Percentiles rank a stretch among this genome's conserved stretches.
Conservation (phyloP, 768 basidiomycete genomes). For the Lactifluus subvellereus region DNA sequence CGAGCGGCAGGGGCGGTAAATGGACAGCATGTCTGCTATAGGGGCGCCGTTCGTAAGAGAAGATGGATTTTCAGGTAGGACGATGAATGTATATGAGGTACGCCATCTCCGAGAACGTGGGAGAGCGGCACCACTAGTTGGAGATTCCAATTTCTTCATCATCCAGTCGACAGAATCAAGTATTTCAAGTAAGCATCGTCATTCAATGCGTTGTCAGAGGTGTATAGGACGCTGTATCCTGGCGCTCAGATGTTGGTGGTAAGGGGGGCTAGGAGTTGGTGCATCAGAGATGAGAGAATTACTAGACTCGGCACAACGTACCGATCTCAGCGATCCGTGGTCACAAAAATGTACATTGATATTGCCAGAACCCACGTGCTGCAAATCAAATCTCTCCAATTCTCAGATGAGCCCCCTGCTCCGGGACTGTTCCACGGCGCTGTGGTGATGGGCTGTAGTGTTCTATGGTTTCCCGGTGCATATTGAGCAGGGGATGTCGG, state of each 20-base stretch:
- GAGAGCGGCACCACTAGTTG: constrained; percentile 7
- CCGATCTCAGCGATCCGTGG: no score
- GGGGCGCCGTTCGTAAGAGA: background rate
- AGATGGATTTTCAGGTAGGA: background rate
- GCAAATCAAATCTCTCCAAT: background rate
- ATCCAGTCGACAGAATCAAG: background rate
- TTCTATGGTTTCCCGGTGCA: no score
- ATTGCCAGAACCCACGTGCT: background rate
- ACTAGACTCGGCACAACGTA: no score
- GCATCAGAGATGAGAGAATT: background rate
- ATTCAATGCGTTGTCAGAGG: background rate
- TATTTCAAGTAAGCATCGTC: background rate
- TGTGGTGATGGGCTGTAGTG: background rate
- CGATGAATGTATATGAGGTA: background rate
- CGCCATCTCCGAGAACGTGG: constrained; percentile 7
- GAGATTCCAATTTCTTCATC: background rate
- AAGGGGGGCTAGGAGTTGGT: background rate
- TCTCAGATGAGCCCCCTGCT: background rate
- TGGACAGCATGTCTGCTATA: background rate
- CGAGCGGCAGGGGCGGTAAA: background rate
- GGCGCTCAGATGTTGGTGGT: background rate
- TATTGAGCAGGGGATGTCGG: no score
- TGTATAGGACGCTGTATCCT: background rate
- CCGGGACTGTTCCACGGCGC: background rate
- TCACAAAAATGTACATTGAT: background rate